A percentile compares a stretch with the other conserved stretches of the same genome.
These are phyloP conservation scores for Parietichytrium sp. DNA, from an alignment of 108 stramenopile species.

Conservation along the genomic window DNA sequence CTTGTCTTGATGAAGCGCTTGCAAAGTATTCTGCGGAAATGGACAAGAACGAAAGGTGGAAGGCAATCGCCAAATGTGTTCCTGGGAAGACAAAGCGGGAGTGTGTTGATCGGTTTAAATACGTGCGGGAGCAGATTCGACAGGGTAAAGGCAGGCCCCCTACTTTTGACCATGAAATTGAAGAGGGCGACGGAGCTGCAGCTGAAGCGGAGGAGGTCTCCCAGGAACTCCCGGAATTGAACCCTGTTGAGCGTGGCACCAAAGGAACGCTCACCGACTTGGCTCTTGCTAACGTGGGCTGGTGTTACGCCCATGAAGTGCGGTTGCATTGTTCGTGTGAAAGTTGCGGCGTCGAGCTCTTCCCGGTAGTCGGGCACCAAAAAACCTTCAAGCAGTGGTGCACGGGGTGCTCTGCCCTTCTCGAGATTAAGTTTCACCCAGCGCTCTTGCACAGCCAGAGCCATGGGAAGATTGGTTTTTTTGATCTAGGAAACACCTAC, in stretches of 20 bases:
- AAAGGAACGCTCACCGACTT: not conserved
- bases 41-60: constrained; percentile 97
- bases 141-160: not conserved
- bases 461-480: not conserved
- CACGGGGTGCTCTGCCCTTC: constrained; percentile 1
- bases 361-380: not conserved
- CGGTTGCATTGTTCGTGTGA: not conserved
- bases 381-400: not conserved
- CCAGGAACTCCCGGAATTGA: not conserved
- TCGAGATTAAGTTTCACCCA: not conserved
- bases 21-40: constrained; percentile 77
- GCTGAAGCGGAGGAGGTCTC: not conserved
- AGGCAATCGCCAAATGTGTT: constrained; percentile 77
- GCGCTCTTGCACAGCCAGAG: not conserved
- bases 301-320: not conserved
- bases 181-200: not conserved
- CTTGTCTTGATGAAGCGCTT: constrained; percentile 78
- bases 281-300: not conserved
- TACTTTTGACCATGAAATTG: not conserved
- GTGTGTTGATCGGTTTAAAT: constrained; percentile 88
- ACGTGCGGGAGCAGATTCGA: constrained; percentile 75
- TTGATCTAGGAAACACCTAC: not conserved
- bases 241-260: constrained; percentile 4
- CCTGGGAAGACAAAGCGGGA: constrained; percentile 87
- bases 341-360: not conserved